Percentiles rank a stretch among this genome's conserved stretches.
Conservation (phyloP, 2,329 filamentous ascomycete genomes). For the Stemphylium beticola region DNA sequence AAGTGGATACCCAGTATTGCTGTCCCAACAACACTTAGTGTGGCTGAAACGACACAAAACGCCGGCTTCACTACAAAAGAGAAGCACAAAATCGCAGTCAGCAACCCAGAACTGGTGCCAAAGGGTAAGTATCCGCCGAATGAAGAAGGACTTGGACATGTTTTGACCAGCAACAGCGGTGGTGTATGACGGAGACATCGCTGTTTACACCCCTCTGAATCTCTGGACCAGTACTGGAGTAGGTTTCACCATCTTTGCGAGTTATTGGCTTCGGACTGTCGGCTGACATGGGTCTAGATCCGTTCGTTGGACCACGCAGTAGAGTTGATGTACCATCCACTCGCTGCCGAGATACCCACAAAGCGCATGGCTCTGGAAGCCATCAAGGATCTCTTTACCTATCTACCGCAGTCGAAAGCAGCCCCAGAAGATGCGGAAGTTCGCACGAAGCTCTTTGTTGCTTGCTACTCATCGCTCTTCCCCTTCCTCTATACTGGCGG, state of each 20-base stretch:
- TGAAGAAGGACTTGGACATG: background rate
- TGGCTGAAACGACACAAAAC: constrained; percentile 61
- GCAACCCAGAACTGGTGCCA: constrained; percentile 52
- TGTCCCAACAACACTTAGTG: constrained; percentile 52
- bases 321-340: constrained; percentile 62
- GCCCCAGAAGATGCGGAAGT: constrained; percentile 55
- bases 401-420: constrained; percentile 58
- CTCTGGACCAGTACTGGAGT: constrained; percentile 60
- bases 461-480: constrained; percentile 58
- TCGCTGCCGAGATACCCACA: constrained; percentile 57
- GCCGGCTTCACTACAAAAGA: constrained; percentile 60
- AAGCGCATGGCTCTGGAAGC: constrained; percentile 56
- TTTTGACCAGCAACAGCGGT: constrained; percentile 49
- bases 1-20: constrained; percentile 49
- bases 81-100: constrained; percentile 59
- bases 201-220: constrained; percentile 57
- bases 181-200: constrained; percentile 61
- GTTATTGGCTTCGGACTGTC: background rate
- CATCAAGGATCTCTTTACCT: constrained; percentile 59
- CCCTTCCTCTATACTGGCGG: constrained; percentile 58
- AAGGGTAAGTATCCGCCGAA: constrained; percentile 30
- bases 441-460: constrained; percentile 60
- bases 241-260: constrained; percentile 8
- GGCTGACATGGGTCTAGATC: constrained; percentile 40
- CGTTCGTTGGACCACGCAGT: constrained; percentile 63